Evolutionary conservation across 2,329 filamentous ascomycete species (phyloP), one percentile per base, ranked within the genome.

Genomic region (Akanthomyces dipterigenus): DNA sequence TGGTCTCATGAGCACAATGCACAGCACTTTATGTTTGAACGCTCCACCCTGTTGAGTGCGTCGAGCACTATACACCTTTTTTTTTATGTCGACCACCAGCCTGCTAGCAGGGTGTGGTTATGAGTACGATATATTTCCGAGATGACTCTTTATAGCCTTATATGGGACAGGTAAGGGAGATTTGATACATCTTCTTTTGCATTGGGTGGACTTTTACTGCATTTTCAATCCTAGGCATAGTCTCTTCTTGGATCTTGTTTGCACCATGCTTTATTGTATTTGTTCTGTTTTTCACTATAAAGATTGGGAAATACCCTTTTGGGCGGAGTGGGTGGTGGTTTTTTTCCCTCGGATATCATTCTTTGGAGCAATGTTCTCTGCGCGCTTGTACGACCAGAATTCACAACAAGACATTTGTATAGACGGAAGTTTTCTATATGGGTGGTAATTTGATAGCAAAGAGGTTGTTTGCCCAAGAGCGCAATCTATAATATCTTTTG

Each of bases 201-300:
- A 60, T 60, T 60, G 49, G 49, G 40, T 54, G 58, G 58, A 46
- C 22, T 45, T 48, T 60, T 48, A 16, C 46, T 60, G 40, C 49
- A 54, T 60, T 46, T 60, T 45, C 46, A 45, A 22, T 53, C 56
- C 24, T 50, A 22, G 55, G 38, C 45, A 14, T 38, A 40, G 56
- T 24, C 12, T 5, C n/a, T 36, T 57, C 24, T 49, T 43, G 16
- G 26, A 28, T 28, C 38, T 56, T 49, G 22, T 12, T 60, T 31
- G 34, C 45, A 61, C 63, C 64, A 65, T 62, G 57, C 58, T 55
- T 63, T 60, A 64, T 59, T 55, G 42, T 22, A 63, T 65, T 56
- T 55, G 58, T 54, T 51, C 45, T n/a, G n/a, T 50, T 24, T 7
- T 31, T 8, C 34, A 34, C 22, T 26, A 31, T 45, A 48, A 60